phyloP scores from a whole-genome alignment of 495 filamentous ascomycete genomes.

The Cenococcum geophilum region DNA sequence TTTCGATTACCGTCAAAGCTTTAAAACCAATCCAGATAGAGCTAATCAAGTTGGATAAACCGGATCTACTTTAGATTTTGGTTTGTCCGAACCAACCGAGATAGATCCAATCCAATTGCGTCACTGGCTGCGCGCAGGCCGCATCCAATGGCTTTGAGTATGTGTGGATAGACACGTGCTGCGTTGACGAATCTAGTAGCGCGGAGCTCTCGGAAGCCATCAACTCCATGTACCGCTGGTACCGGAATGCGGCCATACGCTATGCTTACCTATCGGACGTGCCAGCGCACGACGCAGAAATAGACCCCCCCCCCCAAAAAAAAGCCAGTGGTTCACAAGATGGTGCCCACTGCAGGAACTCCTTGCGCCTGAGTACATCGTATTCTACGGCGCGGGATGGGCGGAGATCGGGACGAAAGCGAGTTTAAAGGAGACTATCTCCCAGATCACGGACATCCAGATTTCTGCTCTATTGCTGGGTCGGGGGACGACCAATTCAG shows the following conservation, averaged over 20 bases:
- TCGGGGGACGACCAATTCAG: background rate
- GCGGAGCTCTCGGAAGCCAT: slow-evolving; percentile 15
- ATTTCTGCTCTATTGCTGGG: background rate
- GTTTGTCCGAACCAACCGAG: too few relatives aligned
- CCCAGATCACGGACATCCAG: background rate
- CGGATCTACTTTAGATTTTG: too few relatives aligned
- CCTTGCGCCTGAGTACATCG: background rate
- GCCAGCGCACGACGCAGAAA: background rate
- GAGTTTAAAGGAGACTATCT: background rate
- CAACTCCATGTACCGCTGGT: slow-evolving; percentile 21
- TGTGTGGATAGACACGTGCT: too few relatives aligned
- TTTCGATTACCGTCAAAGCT: too few relatives aligned
- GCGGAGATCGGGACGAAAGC: background rate
- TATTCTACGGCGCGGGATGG: slow-evolving; percentile 5
- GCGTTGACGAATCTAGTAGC: slow-evolving; percentile 9
- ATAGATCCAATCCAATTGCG: too few relatives aligned
- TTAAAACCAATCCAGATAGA: too few relatives aligned
- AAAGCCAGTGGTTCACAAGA: slow-evolving; percentile 6
- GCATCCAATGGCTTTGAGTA: too few relatives aligned
- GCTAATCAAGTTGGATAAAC: too few relatives aligned
- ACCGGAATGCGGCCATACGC: slow-evolving; percentile 7
- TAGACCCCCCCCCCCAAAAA: background rate
- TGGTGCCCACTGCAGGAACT: slow-evolving; percentile 1
- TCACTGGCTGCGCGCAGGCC: too few relatives aligned
- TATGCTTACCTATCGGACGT: slow-evolving; percentile 17